phyloP scores from a whole-genome alignment of 345 rosid species.

The Combretum micranthum region DNA sequence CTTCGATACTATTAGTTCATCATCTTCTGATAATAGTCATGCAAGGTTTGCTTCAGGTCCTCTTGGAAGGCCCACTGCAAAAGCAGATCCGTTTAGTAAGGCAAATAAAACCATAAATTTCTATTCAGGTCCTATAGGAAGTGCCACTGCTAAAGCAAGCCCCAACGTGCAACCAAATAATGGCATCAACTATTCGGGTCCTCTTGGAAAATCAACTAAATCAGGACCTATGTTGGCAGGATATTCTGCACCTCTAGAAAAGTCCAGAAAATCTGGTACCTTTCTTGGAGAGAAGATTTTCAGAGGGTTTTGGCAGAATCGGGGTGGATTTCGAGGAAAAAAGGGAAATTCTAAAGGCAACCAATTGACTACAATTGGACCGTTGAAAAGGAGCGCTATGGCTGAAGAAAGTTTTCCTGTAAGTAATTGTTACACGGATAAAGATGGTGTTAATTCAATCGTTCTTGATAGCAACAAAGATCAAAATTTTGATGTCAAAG shows the following conservation, averaged over 20 bases:
- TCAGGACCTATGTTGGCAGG: slow-evolving; percentile 37
- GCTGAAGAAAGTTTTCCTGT: slow-evolving; percentile 33
- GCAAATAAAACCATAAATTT: slow-evolving; percentile 41
- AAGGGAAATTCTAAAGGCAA: slow-evolving; percentile 40
- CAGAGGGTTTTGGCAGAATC: slow-evolving; percentile 54
- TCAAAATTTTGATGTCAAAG: slow-evolving; percentile 22
- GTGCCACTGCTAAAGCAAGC: slow-evolving; percentile 47
- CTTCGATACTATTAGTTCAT: slow-evolving; percentile 43
- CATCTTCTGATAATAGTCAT: slow-evolving; percentile 40
- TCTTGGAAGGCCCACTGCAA: slow-evolving; percentile 35
- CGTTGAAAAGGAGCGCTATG: slow-evolving; percentile 71
- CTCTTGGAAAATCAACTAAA: slow-evolving; percentile 43
- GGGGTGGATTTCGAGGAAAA: slow-evolving; percentile 29
- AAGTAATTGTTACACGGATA: slow-evolving; percentile 30
- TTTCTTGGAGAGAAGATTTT: slow-evolving; percentile 35
- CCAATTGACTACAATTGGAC: slow-evolving; percentile 70
- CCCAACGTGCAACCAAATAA: slow-evolving; percentile 30
- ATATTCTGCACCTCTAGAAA: slow-evolving; percentile 69
- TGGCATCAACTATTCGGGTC: slow-evolving; percentile 56
- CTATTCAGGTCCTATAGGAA: slow-evolving; percentile 77
- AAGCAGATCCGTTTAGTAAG: slow-evolving; percentile 40
- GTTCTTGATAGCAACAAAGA: slow-evolving; percentile 26
- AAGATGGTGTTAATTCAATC: slow-evolving; percentile 20
- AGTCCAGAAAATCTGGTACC: slow-evolving; percentile 53
- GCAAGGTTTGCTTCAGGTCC: slow-evolving; percentile 86